These are phyloP conservation scores for Auriscalpium microsporum DNA, from an alignment of 768 basidiomycete genomes.

Conservation along the genomic window DNA sequence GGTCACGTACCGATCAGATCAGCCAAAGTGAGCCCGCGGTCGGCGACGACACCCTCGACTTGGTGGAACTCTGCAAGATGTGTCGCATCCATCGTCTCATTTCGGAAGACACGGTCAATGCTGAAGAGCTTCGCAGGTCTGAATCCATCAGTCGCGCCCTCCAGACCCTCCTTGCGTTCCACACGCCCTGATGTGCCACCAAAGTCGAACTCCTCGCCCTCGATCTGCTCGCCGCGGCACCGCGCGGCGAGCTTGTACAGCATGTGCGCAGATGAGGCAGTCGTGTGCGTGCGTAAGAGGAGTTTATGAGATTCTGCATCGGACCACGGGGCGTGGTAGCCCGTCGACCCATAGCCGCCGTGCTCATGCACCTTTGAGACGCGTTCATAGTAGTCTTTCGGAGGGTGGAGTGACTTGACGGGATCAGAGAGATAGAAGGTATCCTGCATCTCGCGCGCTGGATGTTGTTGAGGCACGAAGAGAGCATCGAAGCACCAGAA, in stretches of 20 bases:
- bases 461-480: constrained; percentile 98
- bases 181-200: constrained; percentile 32
- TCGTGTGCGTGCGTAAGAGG: constrained; percentile 93
- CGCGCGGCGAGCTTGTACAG: constrained; percentile 86
- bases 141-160: constrained; percentile 57
- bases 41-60: constrained; percentile 99
- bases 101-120: constrained; percentile 97
- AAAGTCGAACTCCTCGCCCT: constrained; percentile 21
- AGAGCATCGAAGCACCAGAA: constrained; percentile 99
- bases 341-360: constrained; percentile 85
- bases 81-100: constrained; percentile 97
- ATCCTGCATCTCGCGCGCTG: constrained; percentile 94
- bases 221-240: constrained; percentile 55
- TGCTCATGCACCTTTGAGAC: constrained; percentile 79
- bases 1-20: constrained; percentile 74
- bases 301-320: constrained; percentile 87
- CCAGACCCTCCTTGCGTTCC: constrained; percentile 23
- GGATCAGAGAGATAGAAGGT: constrained; percentile 99
- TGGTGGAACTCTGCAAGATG: constrained; percentile 99
- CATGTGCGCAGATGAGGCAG: constrained; percentile 89
- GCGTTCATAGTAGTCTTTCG: constrained; percentile 74
- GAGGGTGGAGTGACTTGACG: constrained; percentile 61
- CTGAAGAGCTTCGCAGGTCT: constrained; percentile 90
- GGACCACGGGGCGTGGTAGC: constrained; percentile 97
- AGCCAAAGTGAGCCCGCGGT: constrained; percentile 83